These are phyloP conservation scores for Aristolochia californica DNA, from an alignment of 164 flowering plant genomes.

Conservation along the genomic window DNA sequence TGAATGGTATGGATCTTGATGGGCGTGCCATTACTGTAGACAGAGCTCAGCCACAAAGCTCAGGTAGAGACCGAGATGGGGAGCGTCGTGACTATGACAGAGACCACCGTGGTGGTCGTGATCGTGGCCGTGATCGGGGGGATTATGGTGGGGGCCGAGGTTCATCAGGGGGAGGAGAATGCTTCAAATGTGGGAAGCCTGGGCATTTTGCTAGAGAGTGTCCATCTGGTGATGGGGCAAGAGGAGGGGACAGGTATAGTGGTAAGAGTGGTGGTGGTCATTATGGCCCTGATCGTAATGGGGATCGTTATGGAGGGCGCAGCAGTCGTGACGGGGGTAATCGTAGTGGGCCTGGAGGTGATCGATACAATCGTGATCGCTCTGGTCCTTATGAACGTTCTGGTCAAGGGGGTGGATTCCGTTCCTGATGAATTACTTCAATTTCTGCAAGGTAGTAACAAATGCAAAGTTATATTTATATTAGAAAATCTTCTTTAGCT, in stretches of 20 bases:
- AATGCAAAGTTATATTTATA: background rate
- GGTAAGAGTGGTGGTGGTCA: conserved; percentile 63
- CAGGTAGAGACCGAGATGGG: conserved; percentile 60
- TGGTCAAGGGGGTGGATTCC: conserved; percentile 48
- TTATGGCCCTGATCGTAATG: conserved; percentile 76
- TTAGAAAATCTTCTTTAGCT: too few relatives aligned
- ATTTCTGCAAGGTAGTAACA: background rate
- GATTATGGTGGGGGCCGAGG: conserved; percentile 48
- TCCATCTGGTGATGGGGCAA: conserved; percentile 42
- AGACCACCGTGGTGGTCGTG: conserved; percentile 29
- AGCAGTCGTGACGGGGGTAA: conserved; percentile 46
- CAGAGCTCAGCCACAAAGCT: conserved; percentile 76
- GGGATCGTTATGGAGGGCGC: conserved; percentile 69
- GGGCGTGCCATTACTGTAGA: conserved; percentile 91
- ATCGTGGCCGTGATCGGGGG: conserved; percentile 15
- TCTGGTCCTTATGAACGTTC: conserved; percentile 94
- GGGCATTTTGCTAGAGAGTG: conserved; percentile 87
- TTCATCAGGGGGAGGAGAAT: conserved; percentile 55
- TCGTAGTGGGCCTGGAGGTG: conserved; percentile 60
- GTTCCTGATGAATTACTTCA: conserved; percentile 20
- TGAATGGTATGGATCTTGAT: conserved; percentile 95
- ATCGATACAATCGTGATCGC: conserved; percentile 70
- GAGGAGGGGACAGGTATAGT: conserved; percentile 35
- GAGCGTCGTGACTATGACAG: conserved; percentile 53
- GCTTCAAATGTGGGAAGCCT: conserved; percentile 93